Base-by-base conservation (phyloP, 306 rosid species). In the Prunus armeniaca region DNA sequence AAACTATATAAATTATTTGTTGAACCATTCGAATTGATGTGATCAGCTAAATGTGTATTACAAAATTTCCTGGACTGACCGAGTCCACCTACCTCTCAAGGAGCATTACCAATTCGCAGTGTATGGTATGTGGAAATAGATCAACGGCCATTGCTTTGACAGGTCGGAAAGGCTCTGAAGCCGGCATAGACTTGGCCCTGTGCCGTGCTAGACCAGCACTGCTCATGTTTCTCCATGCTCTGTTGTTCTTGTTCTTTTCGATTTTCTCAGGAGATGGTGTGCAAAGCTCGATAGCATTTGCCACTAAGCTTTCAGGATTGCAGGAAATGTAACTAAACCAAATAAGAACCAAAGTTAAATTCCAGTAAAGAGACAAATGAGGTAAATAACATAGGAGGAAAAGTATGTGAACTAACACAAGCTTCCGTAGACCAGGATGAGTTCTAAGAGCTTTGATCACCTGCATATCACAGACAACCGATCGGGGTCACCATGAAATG, bases 241-340 rank as follows among this genome's bases (percentile, higher is more conserved):
- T 81, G 85, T 92, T 89, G 88, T 89, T 88, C 89, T 87, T 89
- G 63, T 88, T 85, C 73, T 89, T 91, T 77, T 91, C 92, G 12
- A 75, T 69, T 80, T 83, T 85, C 72, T 50, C 70, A 15, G 93
- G 86, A 41, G 99, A 92, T 22, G 99, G 99, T 2, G 97, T 89
- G 79, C 97, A 95, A 56, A 95, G 97, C 82, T 95, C 97, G 25
- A 95, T 92, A 19, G 99, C 93, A 86, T 95, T 95, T 72, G 99
- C 97, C 79, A 92, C 96, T 84, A 95, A 83, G 74, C 84, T 92
- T 68, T 92, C 99, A 54, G 99, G 97, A 85, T 92, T 95, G 79
- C 97, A 95, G 73, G 99, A 95, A 84, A 95, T 95, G 84, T 95
- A 95, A 68, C 99, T 95, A 87, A 84, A 90, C 79, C 84, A 76